Evolutionary conservation across 2,329 filamentous ascomycete species (phyloP).

Genomic region (Raffaelea arxii): DNA sequence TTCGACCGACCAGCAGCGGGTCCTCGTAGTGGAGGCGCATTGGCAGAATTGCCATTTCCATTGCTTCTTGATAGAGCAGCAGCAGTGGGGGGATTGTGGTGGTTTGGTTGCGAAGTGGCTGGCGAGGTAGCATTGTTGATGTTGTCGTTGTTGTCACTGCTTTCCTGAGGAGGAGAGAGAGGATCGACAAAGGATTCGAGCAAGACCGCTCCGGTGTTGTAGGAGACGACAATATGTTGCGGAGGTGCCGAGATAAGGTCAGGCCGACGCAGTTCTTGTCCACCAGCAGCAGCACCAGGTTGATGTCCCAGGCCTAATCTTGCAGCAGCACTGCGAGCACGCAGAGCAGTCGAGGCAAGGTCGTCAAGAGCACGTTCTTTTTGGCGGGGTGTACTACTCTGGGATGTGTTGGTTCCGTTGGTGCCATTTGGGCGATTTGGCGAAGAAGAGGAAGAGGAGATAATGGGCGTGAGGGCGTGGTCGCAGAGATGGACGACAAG

Average conservation of each 20-base stretch:
- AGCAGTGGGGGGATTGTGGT: background rate
- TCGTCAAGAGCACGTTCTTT: conserved; percentile 33
- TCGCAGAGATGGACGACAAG: conserved; percentile 49
- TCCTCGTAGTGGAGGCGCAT: too few species aligned
- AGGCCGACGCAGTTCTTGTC: conserved; percentile 11
- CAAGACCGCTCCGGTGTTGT: conserved; percentile 26
- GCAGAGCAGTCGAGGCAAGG: conserved; percentile 42
- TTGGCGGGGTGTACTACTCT: background rate
- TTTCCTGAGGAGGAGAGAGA: conserved; percentile 4
- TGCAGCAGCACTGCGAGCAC: conserved; percentile 40
- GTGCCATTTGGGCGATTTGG: too few species aligned
- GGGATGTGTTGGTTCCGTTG: background rate
- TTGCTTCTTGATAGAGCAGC: too few species aligned
- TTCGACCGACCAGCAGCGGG: background rate
- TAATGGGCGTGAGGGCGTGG: conserved; percentile 44
- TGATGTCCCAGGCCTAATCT: conserved; percentile 45
- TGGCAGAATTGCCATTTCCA: too few species aligned
- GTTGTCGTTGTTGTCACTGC: background rate
- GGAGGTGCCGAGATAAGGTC: conserved; percentile 34
- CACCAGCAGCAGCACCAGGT: conserved; percentile 4
- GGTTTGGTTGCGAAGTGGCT: background rate
- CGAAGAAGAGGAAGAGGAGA: conserved; percentile 29
- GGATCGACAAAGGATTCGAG: conserved; percentile 36
- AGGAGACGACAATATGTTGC: conserved; percentile 50
- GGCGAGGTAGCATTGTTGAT: background rate